Evolutionary conservation across 1,284 basidiomycete genomes (phyloP).

Genomic region (Moniliophthora roreri): DNA sequence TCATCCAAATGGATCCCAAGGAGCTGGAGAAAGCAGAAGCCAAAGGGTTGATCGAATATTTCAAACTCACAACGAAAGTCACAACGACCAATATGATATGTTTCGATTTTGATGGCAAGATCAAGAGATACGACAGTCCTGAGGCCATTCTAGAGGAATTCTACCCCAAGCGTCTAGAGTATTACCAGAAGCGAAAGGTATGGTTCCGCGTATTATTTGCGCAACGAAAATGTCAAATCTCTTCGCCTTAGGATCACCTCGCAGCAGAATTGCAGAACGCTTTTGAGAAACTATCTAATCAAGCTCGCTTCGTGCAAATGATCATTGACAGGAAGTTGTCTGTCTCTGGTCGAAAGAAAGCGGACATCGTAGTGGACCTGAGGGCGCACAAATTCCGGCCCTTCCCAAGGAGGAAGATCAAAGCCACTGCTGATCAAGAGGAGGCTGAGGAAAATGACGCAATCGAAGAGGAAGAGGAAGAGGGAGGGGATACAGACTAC

Average conservation of each 20-base stretch:
- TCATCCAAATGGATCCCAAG: slow-evolving; percentile 80
- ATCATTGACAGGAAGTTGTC: slow-evolving; percentile 88
- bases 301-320: slow-evolving; percentile 97
- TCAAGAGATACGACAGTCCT: slow-evolving; percentile 89
- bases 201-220: slow-evolving; percentile 13
- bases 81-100: slow-evolving; percentile 98
- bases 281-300: slow-evolving; percentile 89
- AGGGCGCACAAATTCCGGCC: slow-evolving; percentile 85
- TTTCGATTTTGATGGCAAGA: slow-evolving; percentile 96
- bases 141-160: slow-evolving; percentile 96
- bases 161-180: slow-evolving; percentile 86
- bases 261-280: slow-evolving; percentile 83
- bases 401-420: slow-evolving; percentile 79
- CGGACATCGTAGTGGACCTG: slow-evolving; percentile 84
- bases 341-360: slow-evolving; percentile 93
- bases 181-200: slow-evolving; percentile 95
- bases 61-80: slow-evolving; percentile 86
- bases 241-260: slow-evolving; percentile 67
- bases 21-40: slow-evolving; percentile 86
- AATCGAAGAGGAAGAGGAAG: slow-evolving; percentile 48
- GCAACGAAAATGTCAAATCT: not conserved
- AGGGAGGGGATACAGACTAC: slow-evolving; percentile 66
- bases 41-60: slow-evolving; percentile 88
- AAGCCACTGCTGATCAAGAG: slow-evolving; percentile 73
- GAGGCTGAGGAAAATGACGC: slow-evolving; percentile 63